Percentiles rank a stretch among this genome's conserved stretches.
phyloP scores from a whole-genome alignment of 23 red algal genomes.

The Agarophyton chilense region DNA sequence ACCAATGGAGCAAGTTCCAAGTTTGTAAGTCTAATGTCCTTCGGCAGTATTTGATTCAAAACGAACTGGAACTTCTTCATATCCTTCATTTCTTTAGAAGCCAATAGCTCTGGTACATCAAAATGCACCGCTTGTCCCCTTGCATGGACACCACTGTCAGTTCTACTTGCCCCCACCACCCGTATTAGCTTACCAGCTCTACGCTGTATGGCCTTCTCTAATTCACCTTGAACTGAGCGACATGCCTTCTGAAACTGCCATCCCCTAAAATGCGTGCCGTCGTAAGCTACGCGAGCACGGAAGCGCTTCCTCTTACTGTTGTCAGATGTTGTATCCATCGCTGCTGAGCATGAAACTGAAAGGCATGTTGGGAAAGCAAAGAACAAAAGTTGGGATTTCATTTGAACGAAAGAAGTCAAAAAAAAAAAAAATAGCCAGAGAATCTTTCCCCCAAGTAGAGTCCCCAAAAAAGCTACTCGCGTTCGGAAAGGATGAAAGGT shows the following conservation, averaged over 20 bases:
- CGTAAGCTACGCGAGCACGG: conserved; percentile 86
- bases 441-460: too few species aligned
- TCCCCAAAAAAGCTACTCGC: neutral
- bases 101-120: conserved; percentile 59
- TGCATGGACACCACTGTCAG: conserved; percentile 95
- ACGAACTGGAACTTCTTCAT: conserved; percentile 69
- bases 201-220: conserved; percentile 67
- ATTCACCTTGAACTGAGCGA: conserved; percentile 70
- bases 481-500: too few species aligned
- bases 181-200: conserved; percentile 50
- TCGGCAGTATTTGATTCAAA: conserved; percentile 87
- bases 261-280: conserved; percentile 85
- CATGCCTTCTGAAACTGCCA: conserved; percentile 80
- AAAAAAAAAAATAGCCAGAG: neutral
- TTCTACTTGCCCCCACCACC: conserved; percentile 88
- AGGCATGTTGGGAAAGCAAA: neutral
- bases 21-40: conserved; percentile 69
- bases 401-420: neutral
- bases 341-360: neutral
- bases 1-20: conserved; percentile 62
- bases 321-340: neutral
- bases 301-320: conserved; percentile 30
- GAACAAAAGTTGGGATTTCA: neutral
- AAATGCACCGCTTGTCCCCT: conserved; percentile 90
- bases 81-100: neutral